phyloP scores from a whole-genome alignment of 2,329 filamentous ascomycete species.

The Rhynchosporium agropyri region DNA sequence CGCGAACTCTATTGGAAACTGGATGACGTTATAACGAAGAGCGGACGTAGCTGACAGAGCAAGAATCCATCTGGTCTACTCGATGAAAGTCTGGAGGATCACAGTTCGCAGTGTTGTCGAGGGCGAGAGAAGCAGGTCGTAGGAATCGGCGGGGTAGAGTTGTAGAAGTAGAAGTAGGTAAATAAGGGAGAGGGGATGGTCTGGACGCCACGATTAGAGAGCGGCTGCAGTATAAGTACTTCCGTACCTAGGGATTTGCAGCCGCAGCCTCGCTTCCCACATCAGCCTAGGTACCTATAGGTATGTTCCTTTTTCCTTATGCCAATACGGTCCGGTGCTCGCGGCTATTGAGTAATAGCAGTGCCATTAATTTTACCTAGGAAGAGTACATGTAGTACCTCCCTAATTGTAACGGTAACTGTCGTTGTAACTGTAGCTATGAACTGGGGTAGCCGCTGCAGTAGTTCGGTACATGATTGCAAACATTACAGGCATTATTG shows the following conservation, averaged over 20 bases:
- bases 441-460: conserved; percentile 6
- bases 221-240: not conserved
- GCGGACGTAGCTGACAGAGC: conserved; percentile 1
- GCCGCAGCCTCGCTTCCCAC: conserved; percentile 6
- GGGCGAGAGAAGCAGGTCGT: not conserved
- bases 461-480: not conserved
- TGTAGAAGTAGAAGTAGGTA: not conserved
- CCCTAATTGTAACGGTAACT: no score
- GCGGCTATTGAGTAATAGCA: conserved; percentile 16
- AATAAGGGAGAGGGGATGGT: not conserved
- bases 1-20: conserved; percentile 21
- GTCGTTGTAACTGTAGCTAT: not conserved
- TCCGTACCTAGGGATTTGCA: not conserved
- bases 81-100: conserved; percentile 9
- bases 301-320: no score
- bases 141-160: not conserved
- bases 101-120: conserved; percentile 8
- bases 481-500: not conserved
- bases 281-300: not conserved
- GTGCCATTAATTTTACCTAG: not conserved
- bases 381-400: no score
- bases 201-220: not conserved
- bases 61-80: conserved; percentile 23
- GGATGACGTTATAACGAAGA: conserved; percentile 21
- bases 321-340: not conserved